Percentiles rank a stretch among this genome's conserved stretches.
Evolutionary conservation across 768 basidiomycete genomes (phyloP).

Genomic region (Podaxis sp.): DNA sequence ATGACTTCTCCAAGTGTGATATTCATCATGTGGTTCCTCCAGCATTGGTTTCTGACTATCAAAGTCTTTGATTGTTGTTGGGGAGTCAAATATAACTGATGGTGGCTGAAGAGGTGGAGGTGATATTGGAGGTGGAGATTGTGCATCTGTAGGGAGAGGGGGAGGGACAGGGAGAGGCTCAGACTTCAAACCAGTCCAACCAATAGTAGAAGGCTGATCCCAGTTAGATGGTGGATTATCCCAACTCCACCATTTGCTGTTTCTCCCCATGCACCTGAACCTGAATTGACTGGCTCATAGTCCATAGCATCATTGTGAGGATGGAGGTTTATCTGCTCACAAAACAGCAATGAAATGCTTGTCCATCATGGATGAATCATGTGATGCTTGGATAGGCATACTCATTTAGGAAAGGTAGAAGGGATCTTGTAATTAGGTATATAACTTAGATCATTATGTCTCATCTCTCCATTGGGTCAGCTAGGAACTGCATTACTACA

Average conservation of each 20-base stretch:
- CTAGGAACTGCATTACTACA: no score
- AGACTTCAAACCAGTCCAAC: background rate
- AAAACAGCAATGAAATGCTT: no score
- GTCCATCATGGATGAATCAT: no score
- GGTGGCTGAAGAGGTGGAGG: background rate
- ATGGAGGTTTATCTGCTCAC: no score
- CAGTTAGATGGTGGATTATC: background rate
- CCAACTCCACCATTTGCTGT: no score
- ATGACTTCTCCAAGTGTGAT: constrained; percentile 21
- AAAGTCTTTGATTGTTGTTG: background rate
- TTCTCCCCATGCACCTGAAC: constrained; percentile 13
- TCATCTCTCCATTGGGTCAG: no score
- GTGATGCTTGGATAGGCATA: no score
- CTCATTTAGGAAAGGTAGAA: no score
- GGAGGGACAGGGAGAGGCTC: background rate
- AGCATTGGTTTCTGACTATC: background rate
- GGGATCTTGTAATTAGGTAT: no score
- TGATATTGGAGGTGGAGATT: background rate
- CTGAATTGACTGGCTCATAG: constrained; percentile 6
- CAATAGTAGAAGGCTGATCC: background rate
- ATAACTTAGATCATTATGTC: no score
- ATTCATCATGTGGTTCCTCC: constrained; percentile 21
- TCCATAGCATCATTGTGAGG: constrained; percentile 19
- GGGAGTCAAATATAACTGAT: background rate
- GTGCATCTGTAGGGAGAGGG: background rate